Base-by-base conservation (phyloP, 495 filamentous ascomycete genomes). In the Collariella sp. region DNA sequence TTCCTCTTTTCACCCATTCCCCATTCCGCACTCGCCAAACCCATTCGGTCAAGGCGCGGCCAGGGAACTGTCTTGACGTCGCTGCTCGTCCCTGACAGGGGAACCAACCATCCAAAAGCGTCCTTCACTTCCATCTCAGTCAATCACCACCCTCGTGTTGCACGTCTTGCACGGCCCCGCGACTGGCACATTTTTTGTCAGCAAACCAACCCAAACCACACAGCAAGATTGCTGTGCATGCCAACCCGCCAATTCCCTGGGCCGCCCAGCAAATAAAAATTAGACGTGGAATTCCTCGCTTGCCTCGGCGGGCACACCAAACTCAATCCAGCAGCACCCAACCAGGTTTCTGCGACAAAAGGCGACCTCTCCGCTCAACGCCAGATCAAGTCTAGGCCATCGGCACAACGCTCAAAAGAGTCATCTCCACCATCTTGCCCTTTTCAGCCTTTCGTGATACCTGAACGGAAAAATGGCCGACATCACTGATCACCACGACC, bases 401-500 rank as follows among this genome's bases (percentile, higher is more conserved):
- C 75, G 74, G 75, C 75, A 78, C 73, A 69, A 75, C 71, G 74
- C 75, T 75, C 73, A 75, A 76, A 76, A 66, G 63, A 78, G 75
- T n/a, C 67, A 76, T 76, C 73, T 76, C 73, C 75, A 76, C 75
- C 70, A 73, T 68, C 69, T 73, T 74, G 66, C 69, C 66, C 61
- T 66, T 65, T 67, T 67, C 52, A 31, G 63, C 57, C 57, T 54
- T 66, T 75, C 69, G 74, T 76, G 70, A 73, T 75, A 76, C 74
- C 67, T 67, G 56, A 64, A 68, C 62, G 62, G 64, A 61, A 70
- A 47, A 71, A 81, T 81, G 78, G 77, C 78, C 72, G 78, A 81
- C 72, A 80, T 81, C 71, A 79, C 77, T 56, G 78, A 81, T 58
- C 77, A 79, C 60, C 76, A 80, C 73, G 76, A 81, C 56, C 76